Evolutionary conservation across 352 stramenopile species (phyloP).

Genomic region (Phytophthora cryptogea): DNA sequence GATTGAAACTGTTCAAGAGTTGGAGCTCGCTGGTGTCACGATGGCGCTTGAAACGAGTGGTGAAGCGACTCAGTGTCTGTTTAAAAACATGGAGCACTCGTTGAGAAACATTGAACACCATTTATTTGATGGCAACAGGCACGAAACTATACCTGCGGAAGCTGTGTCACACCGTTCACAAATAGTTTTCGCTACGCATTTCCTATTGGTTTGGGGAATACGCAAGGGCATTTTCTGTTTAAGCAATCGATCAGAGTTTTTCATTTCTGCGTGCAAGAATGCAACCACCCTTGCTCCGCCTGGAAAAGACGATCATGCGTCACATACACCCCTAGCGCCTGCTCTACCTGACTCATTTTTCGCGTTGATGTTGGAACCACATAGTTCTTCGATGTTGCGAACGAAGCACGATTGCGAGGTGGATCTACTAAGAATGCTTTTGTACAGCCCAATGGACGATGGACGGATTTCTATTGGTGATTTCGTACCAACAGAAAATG

Average conservation of each 20-base stretch:
- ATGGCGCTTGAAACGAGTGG: conserved; percentile 25
- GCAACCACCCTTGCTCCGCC: conserved; percentile 1
- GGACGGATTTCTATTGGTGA: conserved; percentile 42
- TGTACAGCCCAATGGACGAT: conserved; percentile 41
- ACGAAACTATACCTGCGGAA: neutral
- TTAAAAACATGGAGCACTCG: conserved; percentile 26
- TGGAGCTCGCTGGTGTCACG: conserved; percentile 43
- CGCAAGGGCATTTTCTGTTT: conserved; percentile 45
- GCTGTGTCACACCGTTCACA: conserved; percentile 15
- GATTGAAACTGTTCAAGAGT: conserved; percentile 37
- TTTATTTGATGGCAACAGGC: conserved; percentile 15
- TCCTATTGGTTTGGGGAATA: conserved; percentile 46
- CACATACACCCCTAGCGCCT: neutral
- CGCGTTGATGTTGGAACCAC: conserved; percentile 14
- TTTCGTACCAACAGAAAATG: conserved; percentile 39
- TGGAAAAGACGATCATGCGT: neutral
- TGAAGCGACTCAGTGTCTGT: conserved; percentile 28
- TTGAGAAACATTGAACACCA: conserved; percentile 20
- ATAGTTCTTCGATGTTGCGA: conserved; percentile 17
- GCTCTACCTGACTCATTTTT: conserved; percentile 27
- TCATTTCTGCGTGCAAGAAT: conserved; percentile 23
- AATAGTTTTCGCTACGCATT: conserved; percentile 38
- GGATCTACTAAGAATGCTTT: conserved; percentile 32
- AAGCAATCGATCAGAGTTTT: conserved; percentile 24
- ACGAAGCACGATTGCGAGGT: conserved; percentile 39